phyloP scores from a whole-genome alignment of 108 stramenopile genomes.

The Cyclotella kingstonii region DNA sequence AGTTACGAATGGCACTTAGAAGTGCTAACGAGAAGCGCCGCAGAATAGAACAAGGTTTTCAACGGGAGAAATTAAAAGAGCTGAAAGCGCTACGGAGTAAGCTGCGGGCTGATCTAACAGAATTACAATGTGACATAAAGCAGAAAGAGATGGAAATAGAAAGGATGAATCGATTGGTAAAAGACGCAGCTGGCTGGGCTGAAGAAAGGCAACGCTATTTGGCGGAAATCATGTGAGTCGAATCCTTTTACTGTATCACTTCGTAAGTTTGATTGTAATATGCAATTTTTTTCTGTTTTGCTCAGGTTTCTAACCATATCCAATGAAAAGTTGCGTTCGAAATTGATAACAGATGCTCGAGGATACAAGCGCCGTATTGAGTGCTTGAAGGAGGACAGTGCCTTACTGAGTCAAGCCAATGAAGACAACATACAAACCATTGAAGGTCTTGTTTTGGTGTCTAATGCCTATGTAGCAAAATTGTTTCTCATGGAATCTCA shows the following conservation, averaged over 20 bases:
- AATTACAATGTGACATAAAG: slow-evolving; percentile 13
- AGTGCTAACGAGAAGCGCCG: slow-evolving; percentile 27
- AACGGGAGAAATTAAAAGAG: slow-evolving; percentile 9
- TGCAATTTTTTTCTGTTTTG: no score
- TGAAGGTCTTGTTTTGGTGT: slow-evolving; percentile 9
- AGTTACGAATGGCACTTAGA: slow-evolving; percentile 22
- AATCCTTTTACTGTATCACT: neutral
- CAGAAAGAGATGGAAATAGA: slow-evolving; percentile 28
- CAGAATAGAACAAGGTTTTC: slow-evolving; percentile 2
- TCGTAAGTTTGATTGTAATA: no score
- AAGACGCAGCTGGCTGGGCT: slow-evolving; percentile 14
- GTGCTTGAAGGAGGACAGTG: slow-evolving; percentile 23
- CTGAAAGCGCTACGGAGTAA: slow-evolving; percentile 10
- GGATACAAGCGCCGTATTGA: slow-evolving; percentile 20
- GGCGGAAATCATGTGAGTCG: slow-evolving; percentile 33
- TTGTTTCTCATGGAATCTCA: slow-evolving; percentile 21
- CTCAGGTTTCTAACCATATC: slow-evolving; percentile 29
- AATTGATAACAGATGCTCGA: slow-evolving; percentile 13
- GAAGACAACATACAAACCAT: slow-evolving; percentile 20
- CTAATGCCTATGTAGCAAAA: slow-evolving; percentile 12
- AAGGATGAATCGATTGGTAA: slow-evolving; percentile 10
- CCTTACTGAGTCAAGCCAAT: slow-evolving; percentile 3
- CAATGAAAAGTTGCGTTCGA: slow-evolving; percentile 12
- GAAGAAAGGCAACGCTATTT: slow-evolving; percentile 25
- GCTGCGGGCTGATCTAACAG: slow-evolving; percentile 20